Evolutionary conservation across 768 basidiomycete species (phyloP), one percentile per base, ranked within the genome.

Genomic region (Lactarius sp.): DNA sequence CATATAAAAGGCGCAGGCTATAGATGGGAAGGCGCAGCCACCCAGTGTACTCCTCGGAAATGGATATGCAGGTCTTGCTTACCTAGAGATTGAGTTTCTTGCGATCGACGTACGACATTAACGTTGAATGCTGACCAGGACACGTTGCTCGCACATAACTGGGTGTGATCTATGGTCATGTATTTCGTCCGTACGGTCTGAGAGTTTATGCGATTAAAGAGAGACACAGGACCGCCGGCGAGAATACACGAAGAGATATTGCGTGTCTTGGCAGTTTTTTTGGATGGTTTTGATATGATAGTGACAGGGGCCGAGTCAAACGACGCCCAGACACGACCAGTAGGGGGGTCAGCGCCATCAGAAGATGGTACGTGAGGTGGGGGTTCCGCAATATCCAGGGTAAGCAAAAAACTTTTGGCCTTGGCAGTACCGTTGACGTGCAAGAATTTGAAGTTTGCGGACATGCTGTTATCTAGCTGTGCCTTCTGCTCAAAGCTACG

Each of bases 151-250:
- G 93, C 91, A 76, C 88, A 89, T 62, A 93, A 77, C 71, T 87
- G 85, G 56, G 83, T 85, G 69, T 86, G 84, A 69, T 95, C 92
- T 73, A 95, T 87, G 59, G 90, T 92, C 91, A 98, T 94, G 75
- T 95, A 98, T 79, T 96, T 96, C 61, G 94, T 97, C 72, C 94
- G 88, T 64, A 96, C 94, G 44, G 94, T 94, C 77, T 98, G 94
- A 14, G 91, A 92, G 76, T 96, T 94, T 81, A 98, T 93, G 71
- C 94, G 88, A 74, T 94, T 94, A 82, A 94, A 96, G 52, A 98
- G 83, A 58, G 92, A 92, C 56, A 98, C 91, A 41, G 92, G 89
- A 22, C 92, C 90, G 53, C 90, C 89, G 34, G 88, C 88, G 59
- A 93, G 82, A 74, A 97, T 93, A 77, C 93, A 95, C 22, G 87